Base-by-base conservation (phyloP, 176 grass and related monocot genomes). In the Triticum dicoccoides region DNA sequence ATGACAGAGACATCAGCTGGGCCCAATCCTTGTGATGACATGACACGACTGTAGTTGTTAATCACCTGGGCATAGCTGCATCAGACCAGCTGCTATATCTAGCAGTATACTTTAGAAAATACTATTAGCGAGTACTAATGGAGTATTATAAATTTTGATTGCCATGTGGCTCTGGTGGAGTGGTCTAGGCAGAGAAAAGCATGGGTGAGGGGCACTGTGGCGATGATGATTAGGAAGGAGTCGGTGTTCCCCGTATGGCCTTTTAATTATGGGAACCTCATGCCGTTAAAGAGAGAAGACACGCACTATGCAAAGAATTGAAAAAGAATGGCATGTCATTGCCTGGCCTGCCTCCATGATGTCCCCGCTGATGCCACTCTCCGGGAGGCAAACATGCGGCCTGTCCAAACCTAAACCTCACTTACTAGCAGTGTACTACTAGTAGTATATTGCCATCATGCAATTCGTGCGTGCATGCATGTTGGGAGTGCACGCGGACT, bases 221-320 rank as follows among this genome's bases (percentile, higher is more conserved):
- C 61, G 83, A 88, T 80, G 86, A 42, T 42, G 89, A 88, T 93
- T 93, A 89, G 87, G 71, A 84, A 75, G 83, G 84, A 92, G 89
- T 91, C 88, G 89, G 62, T 93, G 89, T 91, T 64, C 62, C 86
- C 58, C 82, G 62, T 62, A 70, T 63, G 73, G 56, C 74, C 69
- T 84, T 87, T 90, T 78, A 83, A 86, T 91, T 92, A 91, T 82
- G 82, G 29, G 84, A 75, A 66, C 67, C 79, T 82, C 88, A 89
- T 89, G 92, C 87, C 54, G 76, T 86, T 85, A 95, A 91, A 93
- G 87, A 83, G 73, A 75, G 82, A 73, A 87, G 80, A 44, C 79
- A 62, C 63, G 39, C 69, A 63, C 63, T 79, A 65, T 73, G 30
- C 27, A 63, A n/a, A 68, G 30, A 68, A 38, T 20, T 4, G 8